phyloP scores from a whole-genome alignment of 2,329 filamentous ascomycete genomes.

The Juglanconis oblonga region DNA sequence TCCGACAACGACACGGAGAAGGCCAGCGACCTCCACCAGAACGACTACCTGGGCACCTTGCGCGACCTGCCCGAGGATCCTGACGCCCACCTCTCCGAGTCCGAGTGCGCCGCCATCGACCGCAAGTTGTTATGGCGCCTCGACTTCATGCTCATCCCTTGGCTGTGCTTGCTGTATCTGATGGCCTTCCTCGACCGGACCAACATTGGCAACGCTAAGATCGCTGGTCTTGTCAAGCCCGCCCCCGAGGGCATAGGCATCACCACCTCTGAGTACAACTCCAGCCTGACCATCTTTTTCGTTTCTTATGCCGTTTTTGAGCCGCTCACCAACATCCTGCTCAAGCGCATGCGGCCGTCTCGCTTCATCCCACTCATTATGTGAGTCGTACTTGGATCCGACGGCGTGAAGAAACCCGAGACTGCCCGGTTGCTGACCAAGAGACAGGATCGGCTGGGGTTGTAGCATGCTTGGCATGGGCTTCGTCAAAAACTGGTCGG shows the following conservation, averaged over 20 bases:
- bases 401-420: background rate
- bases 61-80: conserved; percentile 29
- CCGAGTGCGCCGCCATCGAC: conserved; percentile 28
- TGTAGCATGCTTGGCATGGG: conserved; percentile 68
- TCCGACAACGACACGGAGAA: conserved; percentile 19
- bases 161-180: conserved; percentile 62
- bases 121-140: conserved; percentile 30
- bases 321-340: conserved; percentile 72
- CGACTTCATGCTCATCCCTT: conserved; percentile 33
- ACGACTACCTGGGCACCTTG: conserved; percentile 9
- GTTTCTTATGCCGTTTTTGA: conserved; percentile 80
- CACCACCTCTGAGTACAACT: conserved; percentile 65
- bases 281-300: conserved; percentile 79
- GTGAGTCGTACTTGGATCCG: conserved; percentile 38
- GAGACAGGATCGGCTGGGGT: conserved; percentile 60
- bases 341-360: conserved; percentile 73
- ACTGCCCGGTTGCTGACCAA: background rate
- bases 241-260: conserved; percentile 53
- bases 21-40: conserved; percentile 13
- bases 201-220: conserved; percentile 72
- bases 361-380: conserved; percentile 83
- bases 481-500: conserved; percentile 60
- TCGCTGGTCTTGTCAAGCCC: conserved; percentile 43
- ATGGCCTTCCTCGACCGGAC: conserved; percentile 73
- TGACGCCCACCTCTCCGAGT: conserved; percentile 28